Percentiles rank a stretch among this genome's conserved stretches.
These are phyloP conservation scores for Penicilliopsis zonata DNA, from an alignment of 495 filamentous ascomycete species.

Conservation along the genomic window DNA sequence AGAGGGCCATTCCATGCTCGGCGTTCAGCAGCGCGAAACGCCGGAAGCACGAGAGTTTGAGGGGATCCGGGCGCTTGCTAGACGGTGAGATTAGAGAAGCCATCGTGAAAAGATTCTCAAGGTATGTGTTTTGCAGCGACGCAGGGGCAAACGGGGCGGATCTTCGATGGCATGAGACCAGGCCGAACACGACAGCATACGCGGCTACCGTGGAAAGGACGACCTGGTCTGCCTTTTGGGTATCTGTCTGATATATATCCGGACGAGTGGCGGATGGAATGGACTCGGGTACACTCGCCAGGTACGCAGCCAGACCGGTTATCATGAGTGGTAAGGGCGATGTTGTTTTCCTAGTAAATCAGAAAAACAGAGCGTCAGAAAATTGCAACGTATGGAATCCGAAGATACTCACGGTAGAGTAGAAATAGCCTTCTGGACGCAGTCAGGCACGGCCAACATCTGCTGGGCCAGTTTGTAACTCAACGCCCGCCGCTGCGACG, in stretches of 20 bases:
- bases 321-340: slow-evolving; percentile 20
- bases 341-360: slow-evolving; percentile 9
- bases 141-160: slow-evolving; percentile 11
- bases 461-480: slow-evolving; percentile 11
- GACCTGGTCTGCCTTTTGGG: slow-evolving; percentile 9
- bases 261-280: slow-evolving; percentile 12
- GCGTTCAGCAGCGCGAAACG: slow-evolving; percentile 21
- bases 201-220: slow-evolving; percentile 16
- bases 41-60: slow-evolving; percentile 17
- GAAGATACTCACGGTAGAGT: slow-evolving; percentile 15
- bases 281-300: slow-evolving; percentile 11
- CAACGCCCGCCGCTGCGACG: slow-evolving; percentile 9
- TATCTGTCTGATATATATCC: slow-evolving; percentile 16
- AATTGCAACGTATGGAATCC: too few species aligned
- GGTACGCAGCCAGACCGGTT: slow-evolving; percentile 20
- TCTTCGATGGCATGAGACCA: slow-evolving; percentile 16
- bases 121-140: slow-evolving; percentile 12
- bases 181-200: slow-evolving; percentile 21
- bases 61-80: slow-evolving; percentile 8
- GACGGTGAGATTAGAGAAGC: slow-evolving; percentile 10
- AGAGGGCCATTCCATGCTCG: slow-evolving; percentile 23
- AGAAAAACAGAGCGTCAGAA: too few species aligned
- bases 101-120: slow-evolving; percentile 25
- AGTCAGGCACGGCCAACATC: slow-evolving; percentile 16
- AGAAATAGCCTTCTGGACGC: slow-evolving; percentile 13